phyloP scores from a whole-genome alignment of 2,329 filamentous ascomycete genomes.

The Akanthomyces muscarius region DNA sequence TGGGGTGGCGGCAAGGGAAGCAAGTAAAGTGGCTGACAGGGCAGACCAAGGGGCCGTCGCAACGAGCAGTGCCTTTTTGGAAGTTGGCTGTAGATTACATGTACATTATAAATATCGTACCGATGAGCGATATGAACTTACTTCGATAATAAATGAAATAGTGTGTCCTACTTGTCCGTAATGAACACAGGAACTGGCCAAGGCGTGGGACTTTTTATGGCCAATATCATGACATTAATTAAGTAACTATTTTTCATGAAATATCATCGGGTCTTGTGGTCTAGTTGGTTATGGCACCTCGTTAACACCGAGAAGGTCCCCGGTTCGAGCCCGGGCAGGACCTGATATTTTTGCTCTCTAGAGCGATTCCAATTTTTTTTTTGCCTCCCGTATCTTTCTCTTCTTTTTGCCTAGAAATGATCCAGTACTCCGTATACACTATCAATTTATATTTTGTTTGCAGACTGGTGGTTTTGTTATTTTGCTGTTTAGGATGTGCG shows the following conservation, averaged over 20 bases:
- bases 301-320: slow-evolving; percentile 39
- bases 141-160: not conserved
- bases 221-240: not conserved
- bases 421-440: no score
- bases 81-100: not conserved
- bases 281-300: slow-evolving; percentile 40
- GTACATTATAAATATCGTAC: slow-evolving; percentile 3
- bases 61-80: not conserved
- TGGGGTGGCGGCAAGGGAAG: slow-evolving; percentile 28
- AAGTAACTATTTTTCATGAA: not conserved
- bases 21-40: slow-evolving; percentile 8
- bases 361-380: not conserved
- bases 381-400: not conserved
- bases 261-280: slow-evolving; percentile 31
- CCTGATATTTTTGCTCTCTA: slow-evolving; percentile 23
- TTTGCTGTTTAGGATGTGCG: no score
- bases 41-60: not conserved
- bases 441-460: no score
- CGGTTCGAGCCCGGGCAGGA: slow-evolving; percentile 39
- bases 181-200: no score
- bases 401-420: not conserved
- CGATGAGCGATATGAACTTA: not conserved
- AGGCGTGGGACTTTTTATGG: not conserved
- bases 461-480: no score
- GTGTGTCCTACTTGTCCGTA: not conserved